A percentile compares a stretch with the other conserved stretches of the same genome.
Conservation (phyloP, 805 yeast species). For the Monosporozyma siamensis region DNA sequence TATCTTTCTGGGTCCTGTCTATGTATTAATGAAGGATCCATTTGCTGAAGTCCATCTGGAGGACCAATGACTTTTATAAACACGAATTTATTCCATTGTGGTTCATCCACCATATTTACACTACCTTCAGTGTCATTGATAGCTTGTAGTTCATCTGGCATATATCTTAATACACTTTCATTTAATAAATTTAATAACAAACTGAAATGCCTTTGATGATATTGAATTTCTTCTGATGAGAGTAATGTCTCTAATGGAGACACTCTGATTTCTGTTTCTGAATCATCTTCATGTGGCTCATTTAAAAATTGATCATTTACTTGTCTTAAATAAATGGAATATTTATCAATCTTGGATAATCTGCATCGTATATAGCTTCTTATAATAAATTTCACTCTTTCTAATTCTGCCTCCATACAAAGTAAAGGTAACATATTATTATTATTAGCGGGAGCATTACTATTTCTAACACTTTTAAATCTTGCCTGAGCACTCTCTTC, state of each 20-base stretch:
- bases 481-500: too few species aligned
- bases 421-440: conserved; percentile 47
- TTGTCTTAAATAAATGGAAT: conserved; percentile 48
- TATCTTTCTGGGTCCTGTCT: conserved; percentile 28
- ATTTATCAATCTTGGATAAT: conserved; percentile 63
- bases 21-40: conserved; percentile 33
- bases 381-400: conserved; percentile 73
- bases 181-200: conserved; percentile 58
- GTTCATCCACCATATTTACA: conserved; percentile 67
- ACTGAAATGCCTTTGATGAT: conserved; percentile 60
- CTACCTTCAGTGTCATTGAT: conserved; percentile 68
- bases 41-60: conserved; percentile 6
- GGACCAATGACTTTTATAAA: conserved; percentile 39
- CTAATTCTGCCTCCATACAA: conserved; percentile 86
- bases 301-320: conserved; percentile 10
- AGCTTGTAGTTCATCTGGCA: conserved; percentile 62
- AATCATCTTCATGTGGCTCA: not conserved
- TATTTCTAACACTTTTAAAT: not conserved
- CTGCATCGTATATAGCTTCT: conserved; percentile 75
- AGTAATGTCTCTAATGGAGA: conserved; percentile 28
- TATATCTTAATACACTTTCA: conserved; percentile 49
- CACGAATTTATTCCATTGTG: conserved; percentile 69
- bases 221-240: conserved; percentile 51
- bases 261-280: conserved; percentile 15
- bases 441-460: conserved; percentile 10